Evolutionary conservation across 2,329 filamentous ascomycete species (phyloP).

Genomic region (Seiridium cupressi): DNA sequence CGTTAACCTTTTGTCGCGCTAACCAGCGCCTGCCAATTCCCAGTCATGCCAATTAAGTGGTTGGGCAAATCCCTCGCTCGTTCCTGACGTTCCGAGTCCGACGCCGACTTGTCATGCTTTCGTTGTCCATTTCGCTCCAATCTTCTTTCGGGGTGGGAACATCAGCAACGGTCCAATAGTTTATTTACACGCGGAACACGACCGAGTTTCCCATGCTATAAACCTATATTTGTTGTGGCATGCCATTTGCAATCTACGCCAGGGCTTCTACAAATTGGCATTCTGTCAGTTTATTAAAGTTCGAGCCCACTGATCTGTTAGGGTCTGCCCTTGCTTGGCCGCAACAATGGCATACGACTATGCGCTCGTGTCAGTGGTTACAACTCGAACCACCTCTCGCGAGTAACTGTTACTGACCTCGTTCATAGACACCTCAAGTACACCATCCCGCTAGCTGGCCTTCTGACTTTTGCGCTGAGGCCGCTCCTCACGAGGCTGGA

Average conservation of each 20-base stretch:
- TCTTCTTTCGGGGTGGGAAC: background rate
- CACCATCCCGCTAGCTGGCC: slow-evolving; percentile 61
- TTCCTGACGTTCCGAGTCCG: background rate
- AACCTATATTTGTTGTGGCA: background rate
- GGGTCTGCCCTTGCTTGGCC: background rate
- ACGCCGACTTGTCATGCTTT: background rate
- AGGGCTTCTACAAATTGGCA: background rate
- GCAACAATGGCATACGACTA: slow-evolving; percentile 57
- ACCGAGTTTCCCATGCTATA: too few relatives aligned
- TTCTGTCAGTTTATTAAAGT: background rate
- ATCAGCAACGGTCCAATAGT: too few relatives aligned
- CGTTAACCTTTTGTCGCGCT: background rate
- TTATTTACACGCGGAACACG: too few relatives aligned
- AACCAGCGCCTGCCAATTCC: background rate
- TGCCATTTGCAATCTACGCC: background rate
- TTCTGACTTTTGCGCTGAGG: slow-evolving; percentile 56
- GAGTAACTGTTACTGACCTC: background rate
- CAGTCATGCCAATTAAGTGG: background rate
- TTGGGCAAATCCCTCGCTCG: background rate
- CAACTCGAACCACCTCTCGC: background rate
- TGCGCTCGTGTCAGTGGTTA: slow-evolving; percentile 56
- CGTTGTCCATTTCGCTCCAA: background rate
- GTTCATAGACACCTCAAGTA: slow-evolving; percentile 59
- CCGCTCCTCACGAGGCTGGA: slow-evolving; percentile 63
- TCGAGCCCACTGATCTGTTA: background rate